Evolutionary conservation across 371 early-diverging fungal species (phyloP), one percentile per base, ranked within the genome.

Genomic region (Mortierella sp.): DNA sequence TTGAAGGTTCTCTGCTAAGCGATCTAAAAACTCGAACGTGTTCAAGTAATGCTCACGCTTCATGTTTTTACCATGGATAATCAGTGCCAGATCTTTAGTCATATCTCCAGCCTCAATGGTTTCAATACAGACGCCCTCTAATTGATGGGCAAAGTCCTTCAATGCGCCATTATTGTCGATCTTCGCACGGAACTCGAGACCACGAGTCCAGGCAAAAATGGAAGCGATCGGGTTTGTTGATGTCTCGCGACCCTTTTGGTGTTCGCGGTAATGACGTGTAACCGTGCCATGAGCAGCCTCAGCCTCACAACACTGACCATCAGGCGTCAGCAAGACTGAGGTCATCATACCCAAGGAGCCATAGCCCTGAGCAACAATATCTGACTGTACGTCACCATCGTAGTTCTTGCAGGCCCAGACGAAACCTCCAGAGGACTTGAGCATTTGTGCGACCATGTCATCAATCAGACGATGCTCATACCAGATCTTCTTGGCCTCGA

Each of bases 271-370:
- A 83, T 97, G 97, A 57, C 97, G 92, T 26, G 97, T 97, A 59
- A 97, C 97, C 8, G 97, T 97, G 68, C 97, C 97, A 86, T 97
- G 97, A 51, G 97, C 97, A 26, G 97, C 97, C 83, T 97, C 97
- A 53, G 95, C 90, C 83, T 97, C 97, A 84, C 96, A 84, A 47
- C 96, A 95, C 83, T 93, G 89, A 56, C 95, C 96, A 84, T 96
- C 97, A 56, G 96, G 96, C 34, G 96, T 95, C 26, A 95, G 85
- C 61, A 97, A 89, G 32, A 96, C 95, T 22, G 96, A 96, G 63
- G 97, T 95, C 97, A 97, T 97, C 64, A 97, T 84, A 15, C 96
- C 97, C 17, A 94, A 87, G 23, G 93, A 93, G 43, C 94, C 94
- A 73, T 91, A 94, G 57, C 94, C 97, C 85, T 97, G 97, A 22